These are phyloP conservation scores for Naegleria lovaniensis DNA, from an alignment of 208 protist species.

Conservation along the genomic window DNA sequence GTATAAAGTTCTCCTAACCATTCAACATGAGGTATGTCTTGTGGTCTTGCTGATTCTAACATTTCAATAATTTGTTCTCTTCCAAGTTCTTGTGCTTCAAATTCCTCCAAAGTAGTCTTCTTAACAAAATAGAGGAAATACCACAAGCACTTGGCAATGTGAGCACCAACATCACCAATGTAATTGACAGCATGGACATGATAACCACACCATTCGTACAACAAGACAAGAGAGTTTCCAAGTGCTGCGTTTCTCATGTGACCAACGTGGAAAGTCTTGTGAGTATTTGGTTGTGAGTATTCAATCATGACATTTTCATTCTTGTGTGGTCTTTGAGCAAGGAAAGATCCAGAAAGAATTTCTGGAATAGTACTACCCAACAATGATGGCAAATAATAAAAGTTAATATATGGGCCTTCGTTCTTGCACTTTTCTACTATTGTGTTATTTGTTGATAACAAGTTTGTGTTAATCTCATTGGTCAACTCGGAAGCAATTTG, in stretches of 20 bases:
- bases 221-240: slow-evolving; percentile 81
- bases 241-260: slow-evolving; percentile 97
- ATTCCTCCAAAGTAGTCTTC: slow-evolving; percentile 30
- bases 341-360: not conserved
- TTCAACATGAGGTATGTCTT: slow-evolving; percentile 25
- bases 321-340: not conserved
- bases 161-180: slow-evolving; percentile 96
- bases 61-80: not conserved
- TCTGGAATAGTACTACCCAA: not conserved
- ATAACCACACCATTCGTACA: slow-evolving; percentile 86
- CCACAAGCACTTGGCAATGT: slow-evolving; percentile 50
- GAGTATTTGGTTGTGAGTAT: slow-evolving; percentile 96
- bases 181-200: slow-evolving; percentile 92
- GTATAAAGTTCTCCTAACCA: slow-evolving; percentile 33
- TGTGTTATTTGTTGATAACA: not conserved
- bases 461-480: not conserved
- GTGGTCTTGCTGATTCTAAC: not conserved
- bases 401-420: not conserved
- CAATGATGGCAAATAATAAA: not conserved
- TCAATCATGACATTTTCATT: slow-evolving; percentile 75
- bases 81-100: not conserved
- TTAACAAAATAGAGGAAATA: slow-evolving; percentile 30
- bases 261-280: slow-evolving; percentile 98
- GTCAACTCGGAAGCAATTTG: not conserved
- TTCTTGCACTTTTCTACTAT: not conserved